Evolutionary conservation across 2,329 filamentous ascomycete species (phyloP).

Genomic region (Fusarium abutilonis): DNA sequence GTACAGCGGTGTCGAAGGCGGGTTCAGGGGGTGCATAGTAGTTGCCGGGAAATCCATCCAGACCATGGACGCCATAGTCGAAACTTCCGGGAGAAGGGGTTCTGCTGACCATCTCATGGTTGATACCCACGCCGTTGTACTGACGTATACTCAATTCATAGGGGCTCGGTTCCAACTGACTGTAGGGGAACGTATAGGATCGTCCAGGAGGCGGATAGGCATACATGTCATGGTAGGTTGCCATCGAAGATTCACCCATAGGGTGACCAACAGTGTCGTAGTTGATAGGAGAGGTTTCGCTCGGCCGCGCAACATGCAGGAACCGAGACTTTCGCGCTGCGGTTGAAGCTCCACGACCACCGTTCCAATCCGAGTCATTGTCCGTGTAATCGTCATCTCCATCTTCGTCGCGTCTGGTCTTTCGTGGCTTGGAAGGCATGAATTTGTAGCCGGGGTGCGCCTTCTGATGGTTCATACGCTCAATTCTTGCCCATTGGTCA

Average conservation of each 20-base stretch:
- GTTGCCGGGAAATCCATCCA: conserved; percentile 22
- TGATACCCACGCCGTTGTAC: conserved; percentile 17
- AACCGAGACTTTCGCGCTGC: conserved; percentile 19
- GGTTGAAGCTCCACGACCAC: conserved; percentile 8
- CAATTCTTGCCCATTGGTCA: conserved; percentile 79
- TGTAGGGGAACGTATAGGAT: conserved; percentile 25
- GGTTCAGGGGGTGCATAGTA: conserved; percentile 23
- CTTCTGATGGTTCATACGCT: conserved; percentile 83
- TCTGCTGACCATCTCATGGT: conserved; percentile 27
- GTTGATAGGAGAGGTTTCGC: conserved; percentile 30
- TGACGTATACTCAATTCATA: conserved; percentile 26
- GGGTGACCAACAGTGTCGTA: conserved; percentile 21
- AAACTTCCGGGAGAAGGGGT: conserved; percentile 35
- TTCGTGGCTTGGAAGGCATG: conserved; percentile 76
- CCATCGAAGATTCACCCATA: conserved; percentile 10
- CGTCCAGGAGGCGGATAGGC: conserved; percentile 23
- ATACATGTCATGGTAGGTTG: conserved; percentile 30
- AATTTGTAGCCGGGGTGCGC: conserved; percentile 96
- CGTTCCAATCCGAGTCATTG: conserved; percentile 40
- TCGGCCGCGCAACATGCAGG: conserved; percentile 30
- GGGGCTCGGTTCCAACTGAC: conserved; percentile 20
- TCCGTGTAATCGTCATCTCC: conserved; percentile 29
- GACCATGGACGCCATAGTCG: conserved; percentile 27
- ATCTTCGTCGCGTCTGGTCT: conserved; percentile 50
- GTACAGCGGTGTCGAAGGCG: conserved; percentile 10